Conservation (phyloP, 139 green algal genomes). For the Diplosphaera chodatii region DNA sequence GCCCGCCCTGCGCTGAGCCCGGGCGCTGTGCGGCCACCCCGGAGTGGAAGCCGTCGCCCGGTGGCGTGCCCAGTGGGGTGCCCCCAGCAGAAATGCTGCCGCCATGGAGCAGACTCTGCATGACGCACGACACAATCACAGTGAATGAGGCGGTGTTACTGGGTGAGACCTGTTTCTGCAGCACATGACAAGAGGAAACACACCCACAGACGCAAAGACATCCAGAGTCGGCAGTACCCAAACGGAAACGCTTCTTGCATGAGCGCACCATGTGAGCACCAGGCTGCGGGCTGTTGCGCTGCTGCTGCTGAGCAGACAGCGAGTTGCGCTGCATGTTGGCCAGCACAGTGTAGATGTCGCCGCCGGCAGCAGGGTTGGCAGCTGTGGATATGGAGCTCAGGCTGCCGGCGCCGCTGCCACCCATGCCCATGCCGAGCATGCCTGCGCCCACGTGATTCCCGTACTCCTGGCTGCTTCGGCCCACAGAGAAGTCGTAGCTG, state of each 20-base stretch:
- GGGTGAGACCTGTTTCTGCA: too few species aligned
- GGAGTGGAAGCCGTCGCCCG: background rate
- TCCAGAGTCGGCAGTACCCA: too few species aligned
- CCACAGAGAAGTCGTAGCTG: background rate
- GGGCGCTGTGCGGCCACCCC: too few species aligned
- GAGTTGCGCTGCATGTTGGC: slow-evolving; percentile 1
- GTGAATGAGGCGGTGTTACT: too few species aligned
- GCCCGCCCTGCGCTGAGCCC: background rate
- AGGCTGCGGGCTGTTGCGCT: background rate
- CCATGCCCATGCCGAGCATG: too few species aligned
- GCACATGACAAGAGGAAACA: background rate
- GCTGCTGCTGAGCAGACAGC: background rate
- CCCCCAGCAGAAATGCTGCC: background rate
- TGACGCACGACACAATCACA: too few species aligned
- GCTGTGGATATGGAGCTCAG: too few species aligned
- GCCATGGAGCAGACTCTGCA: background rate
- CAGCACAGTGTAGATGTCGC: background rate
- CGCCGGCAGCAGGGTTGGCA: background rate
- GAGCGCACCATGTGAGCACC: background rate
- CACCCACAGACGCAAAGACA: background rate
- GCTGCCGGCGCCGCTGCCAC: background rate
- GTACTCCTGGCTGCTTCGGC: background rate
- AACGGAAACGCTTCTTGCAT: background rate
- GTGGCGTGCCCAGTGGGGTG: background rate
- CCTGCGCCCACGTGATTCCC: background rate